Base-by-base conservation (phyloP, 192 early-diverging fungal genomes). In the Linnemannia exigua region DNA sequence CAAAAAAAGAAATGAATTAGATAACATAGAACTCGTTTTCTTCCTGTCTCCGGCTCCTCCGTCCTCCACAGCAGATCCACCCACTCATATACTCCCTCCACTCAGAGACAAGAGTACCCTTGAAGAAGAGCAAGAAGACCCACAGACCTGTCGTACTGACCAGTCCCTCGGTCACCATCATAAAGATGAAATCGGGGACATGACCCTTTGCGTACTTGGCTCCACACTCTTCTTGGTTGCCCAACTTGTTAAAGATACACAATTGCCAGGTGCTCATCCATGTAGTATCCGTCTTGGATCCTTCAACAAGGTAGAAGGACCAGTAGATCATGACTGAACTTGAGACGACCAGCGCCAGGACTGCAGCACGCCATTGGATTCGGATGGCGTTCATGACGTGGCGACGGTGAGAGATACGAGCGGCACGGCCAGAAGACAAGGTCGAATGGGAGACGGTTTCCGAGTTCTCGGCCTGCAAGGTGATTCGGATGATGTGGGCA, bases 311-410 rank as follows among this genome's bases (percentile, higher is more conserved):
- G 48, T 91, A 91, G 74, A 91, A 90, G 12, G 89, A 76, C 90
- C 89, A 90, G 80, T 91, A 91, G 68, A 91, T 88, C 17, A 91
- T 67, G 9, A 90, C 88, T 14, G 90, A 89, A 7, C 72, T 76
- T 12, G 80, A 80, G 22, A 88, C 63, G 25, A 87, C 79, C 19
- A 91, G 16, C 1, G 90, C 89, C 15, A 91, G 51, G 19, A 88
- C 70, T 3, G 89, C 83, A 17, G 90, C 90, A 51, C 90, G 90
- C 90, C 90, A 91, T 72, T 91, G 90, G 36, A 91, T 91, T 2
- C 87, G 86, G 48, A 91, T 88, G 14, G 90, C 90, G 20, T 84
- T 87, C 63, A 91, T 83, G n/a, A 91, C 89, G 54, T 91, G 90
- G 11, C 84, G 84, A 38, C 84, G 84, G 48, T 86, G 84, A 61